phyloP scores from a whole-genome alignment of 2,329 filamentous ascomycete genomes.

The Fusarium agapanthi region DNA sequence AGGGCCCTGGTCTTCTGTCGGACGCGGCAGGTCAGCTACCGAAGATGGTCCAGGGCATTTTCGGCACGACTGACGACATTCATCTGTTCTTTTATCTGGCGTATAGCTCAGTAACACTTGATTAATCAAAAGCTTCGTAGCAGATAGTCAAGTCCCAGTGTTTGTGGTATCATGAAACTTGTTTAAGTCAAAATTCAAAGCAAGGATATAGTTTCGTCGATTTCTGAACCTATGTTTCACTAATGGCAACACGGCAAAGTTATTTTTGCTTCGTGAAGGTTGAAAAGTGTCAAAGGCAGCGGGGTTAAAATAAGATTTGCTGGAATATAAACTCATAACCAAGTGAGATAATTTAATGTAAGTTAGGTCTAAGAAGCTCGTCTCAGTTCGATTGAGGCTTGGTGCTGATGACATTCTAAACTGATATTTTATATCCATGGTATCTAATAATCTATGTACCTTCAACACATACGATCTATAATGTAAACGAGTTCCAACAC shows the following conservation, averaged over 20 bases:
- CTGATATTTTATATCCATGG: neutral
- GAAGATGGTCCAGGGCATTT: neutral
- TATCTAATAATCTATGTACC: too few species aligned
- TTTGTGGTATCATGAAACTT: neutral
- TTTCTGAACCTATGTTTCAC: too few species aligned
- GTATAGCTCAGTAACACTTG: too few species aligned
- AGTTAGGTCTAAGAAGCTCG: rapidly evolving
- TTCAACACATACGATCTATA: rapidly evolving
- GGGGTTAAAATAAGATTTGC: too few species aligned
- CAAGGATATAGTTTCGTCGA: too few species aligned
- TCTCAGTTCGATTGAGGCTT: neutral
- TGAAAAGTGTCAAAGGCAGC: too few species aligned
- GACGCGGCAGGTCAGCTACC: too few species aligned
- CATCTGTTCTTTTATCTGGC: rapidly evolving
- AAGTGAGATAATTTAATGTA: rapidly evolving
- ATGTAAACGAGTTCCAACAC: rapidly evolving
- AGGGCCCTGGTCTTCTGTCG: rapidly evolving
- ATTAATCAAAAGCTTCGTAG: rapidly evolving
- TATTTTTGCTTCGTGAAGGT: too few species aligned
- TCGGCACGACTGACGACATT: too few species aligned
- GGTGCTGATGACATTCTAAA: rapidly evolving
- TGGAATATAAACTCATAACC: too few species aligned
- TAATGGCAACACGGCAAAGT: too few species aligned
- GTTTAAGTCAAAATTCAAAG: rapidly evolving
- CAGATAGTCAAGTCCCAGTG: rapidly evolving